Evolutionary conservation across 2,329 filamentous ascomycete species (phyloP).

Genomic region (Colletotrichum salicis): DNA sequence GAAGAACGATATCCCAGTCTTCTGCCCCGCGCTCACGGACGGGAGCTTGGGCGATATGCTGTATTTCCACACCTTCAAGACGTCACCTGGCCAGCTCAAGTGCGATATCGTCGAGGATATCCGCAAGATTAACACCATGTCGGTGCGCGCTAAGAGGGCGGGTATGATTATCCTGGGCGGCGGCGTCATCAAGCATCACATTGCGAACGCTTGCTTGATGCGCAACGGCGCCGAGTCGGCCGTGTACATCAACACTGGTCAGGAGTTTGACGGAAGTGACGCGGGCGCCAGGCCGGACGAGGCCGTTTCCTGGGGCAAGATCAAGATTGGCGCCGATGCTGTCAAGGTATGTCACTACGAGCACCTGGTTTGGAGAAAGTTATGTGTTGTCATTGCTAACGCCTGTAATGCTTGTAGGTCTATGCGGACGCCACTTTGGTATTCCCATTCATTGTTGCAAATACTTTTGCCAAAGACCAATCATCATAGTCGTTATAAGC

Average conservation of each 20-base stretch:
- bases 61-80: slow-evolving; percentile 96
- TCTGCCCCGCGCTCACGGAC: slow-evolving; percentile 95
- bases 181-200: slow-evolving; percentile 97
- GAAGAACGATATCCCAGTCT: slow-evolving; percentile 96
- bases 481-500: slow-evolving; percentile 5
- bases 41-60: slow-evolving; percentile 97
- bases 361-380: background rate
- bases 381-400: background rate
- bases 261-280: slow-evolving; percentile 98
- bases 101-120: slow-evolving; percentile 96
- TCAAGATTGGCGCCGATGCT: slow-evolving; percentile 85
- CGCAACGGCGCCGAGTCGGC: slow-evolving; percentile 96
- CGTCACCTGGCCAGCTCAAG: slow-evolving; percentile 81
- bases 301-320: slow-evolving; percentile 98
- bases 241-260: slow-evolving; percentile 96
- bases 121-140: slow-evolving; percentile 89
- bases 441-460: slow-evolving; percentile 74
- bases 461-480: slow-evolving; percentile 70
- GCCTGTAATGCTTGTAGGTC: slow-evolving; percentile 53
- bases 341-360: slow-evolving; percentile 76
- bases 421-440: slow-evolving; percentile 73
- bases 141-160: slow-evolving; percentile 85
- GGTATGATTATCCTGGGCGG: slow-evolving; percentile 97
- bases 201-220: slow-evolving; percentile 97
- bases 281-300: slow-evolving; percentile 95